These are phyloP conservation scores for Davidsoniella neocaledoniae DNA, from an alignment of 2,329 filamentous ascomycete species.

Conservation along the genomic window DNA sequence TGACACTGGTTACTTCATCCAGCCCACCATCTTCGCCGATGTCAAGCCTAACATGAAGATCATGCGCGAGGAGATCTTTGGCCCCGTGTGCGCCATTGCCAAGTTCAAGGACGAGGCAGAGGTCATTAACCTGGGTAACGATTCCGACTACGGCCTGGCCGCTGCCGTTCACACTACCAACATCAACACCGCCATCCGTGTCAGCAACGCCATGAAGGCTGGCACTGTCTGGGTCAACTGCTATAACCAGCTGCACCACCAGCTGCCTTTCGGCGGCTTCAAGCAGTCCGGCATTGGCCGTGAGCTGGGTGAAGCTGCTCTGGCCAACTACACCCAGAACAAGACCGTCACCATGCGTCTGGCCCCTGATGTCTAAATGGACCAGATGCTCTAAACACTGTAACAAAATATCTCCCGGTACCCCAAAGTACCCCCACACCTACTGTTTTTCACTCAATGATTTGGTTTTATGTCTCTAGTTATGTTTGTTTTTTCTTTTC, in stretches of 20 bases:
- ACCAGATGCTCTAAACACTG: too few relatives aligned
- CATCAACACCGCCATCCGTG: conserved; percentile 27
- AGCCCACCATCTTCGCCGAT: conserved; percentile 19
- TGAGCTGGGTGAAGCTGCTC: conserved; percentile 13
- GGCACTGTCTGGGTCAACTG: conserved; percentile 44
- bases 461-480: not conserved
- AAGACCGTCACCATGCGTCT: conserved; percentile 15
- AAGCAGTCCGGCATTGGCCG: conserved; percentile 15
- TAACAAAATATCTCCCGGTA: too few relatives aligned
- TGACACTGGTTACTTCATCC: conserved; percentile 20
- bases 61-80: conserved; percentile 46
- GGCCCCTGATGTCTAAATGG: not conserved
- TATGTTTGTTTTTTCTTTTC: conserved; percentile 1
- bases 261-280: conserved; percentile 15
- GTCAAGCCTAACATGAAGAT: conserved; percentile 23
- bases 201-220: conserved; percentile 36
- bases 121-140: conserved; percentile 20
- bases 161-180: conserved; percentile 40
- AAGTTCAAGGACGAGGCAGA: conserved; percentile 22
- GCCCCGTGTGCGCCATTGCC: conserved; percentile 42
- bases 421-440: not conserved
- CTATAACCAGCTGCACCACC: conserved; percentile 21
- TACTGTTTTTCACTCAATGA: not conserved
- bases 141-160: conserved; percentile 38
- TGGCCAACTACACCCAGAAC: conserved; percentile 15